Base-by-base conservation (phyloP, 805 yeast genomes). In the Metschnikowia arizonensis region DNA sequence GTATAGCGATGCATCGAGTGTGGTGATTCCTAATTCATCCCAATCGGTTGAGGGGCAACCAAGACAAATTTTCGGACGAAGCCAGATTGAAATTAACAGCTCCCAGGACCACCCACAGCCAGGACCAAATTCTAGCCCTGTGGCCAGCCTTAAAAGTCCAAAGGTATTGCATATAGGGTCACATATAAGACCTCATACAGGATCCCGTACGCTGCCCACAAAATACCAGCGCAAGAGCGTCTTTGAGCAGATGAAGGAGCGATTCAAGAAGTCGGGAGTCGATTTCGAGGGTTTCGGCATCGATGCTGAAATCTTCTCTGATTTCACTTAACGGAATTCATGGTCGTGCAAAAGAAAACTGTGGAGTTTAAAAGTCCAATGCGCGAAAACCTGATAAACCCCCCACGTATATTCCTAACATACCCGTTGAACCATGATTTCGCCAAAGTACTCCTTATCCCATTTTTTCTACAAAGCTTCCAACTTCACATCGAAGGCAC, bases 401-500 rank as follows among this genome's bases (percentile, higher is more conserved):
- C 37, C 9, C 18, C 28, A 34, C 28, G 28, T 4, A 11, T 23
- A 19, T n/a, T 10, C 18, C 15, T 19, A n/a, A 17, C 33, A n/a
- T 12, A 18, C 3, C 33, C 5, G 17, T 31, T 12, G 8, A 25
- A 36, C 17, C n/a, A 71, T 69, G 74, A 63, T 71, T 33, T 65
- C 74, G 5, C 76, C 75, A 10, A 71, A 69, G 45, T 71, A 68
- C 58, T 50, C 69, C n/a, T 37, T 54, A 2, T 62, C 74, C 17
- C 74, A 71, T 51, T 64, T 62, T 50, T 69, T 50, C 47, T 52
- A 59, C 46, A 42, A 45, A 29, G 42, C 41, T 23, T 21, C 59
- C 8, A 48, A 56, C 24, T 50, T 52, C 18, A 47, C 58, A 17
- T 46, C 62, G 34, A 47, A 58, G 3, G 55, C 61, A 12, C 72